Evolutionary conservation across 176 grass and related monocot genomes (phyloP).

Genomic region (Bolboschoenus planiculmis): DNA sequence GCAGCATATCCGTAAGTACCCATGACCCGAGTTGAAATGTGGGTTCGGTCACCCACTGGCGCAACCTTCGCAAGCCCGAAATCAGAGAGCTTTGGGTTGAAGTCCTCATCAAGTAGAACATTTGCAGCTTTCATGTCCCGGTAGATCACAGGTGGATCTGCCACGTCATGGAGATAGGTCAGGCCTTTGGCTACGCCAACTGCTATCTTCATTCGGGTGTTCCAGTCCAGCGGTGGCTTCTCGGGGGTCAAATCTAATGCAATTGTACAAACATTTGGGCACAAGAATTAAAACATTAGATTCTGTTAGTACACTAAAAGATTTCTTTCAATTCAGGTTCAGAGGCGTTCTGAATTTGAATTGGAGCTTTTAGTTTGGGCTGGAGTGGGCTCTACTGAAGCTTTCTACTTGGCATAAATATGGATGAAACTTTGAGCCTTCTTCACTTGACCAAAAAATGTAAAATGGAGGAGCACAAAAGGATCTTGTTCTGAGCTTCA

Average conservation of each 20-base stretch:
- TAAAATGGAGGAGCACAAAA: background rate
- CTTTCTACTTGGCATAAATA: background rate
- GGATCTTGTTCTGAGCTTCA: background rate
- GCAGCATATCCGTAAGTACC: constrained; percentile 94
- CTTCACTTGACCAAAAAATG: background rate
- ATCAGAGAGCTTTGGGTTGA: constrained; percentile 89
- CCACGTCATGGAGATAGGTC: constrained; percentile 78
- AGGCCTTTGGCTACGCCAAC: constrained; percentile 79
- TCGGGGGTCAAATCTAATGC: constrained; percentile 44
- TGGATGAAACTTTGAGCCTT: background rate
- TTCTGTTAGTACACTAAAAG: background rate
- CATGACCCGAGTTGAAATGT: constrained; percentile 94
- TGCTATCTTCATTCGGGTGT: constrained; percentile 78
- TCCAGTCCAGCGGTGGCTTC: constrained; percentile 74
- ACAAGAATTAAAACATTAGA: background rate
- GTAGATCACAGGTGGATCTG: constrained; percentile 83
- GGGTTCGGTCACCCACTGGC: constrained; percentile 70
- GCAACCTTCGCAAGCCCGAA: constrained; percentile 93
- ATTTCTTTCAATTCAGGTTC: background rate
- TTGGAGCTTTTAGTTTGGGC: background rate
- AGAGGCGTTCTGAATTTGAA: background rate
- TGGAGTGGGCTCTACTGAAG: background rate
- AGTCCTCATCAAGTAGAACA: constrained; percentile 66
- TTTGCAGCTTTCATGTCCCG: constrained; percentile 91
- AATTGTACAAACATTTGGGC: background rate